A percentile compares a stretch with the other conserved stretches of the same genome.
phyloP scores from a whole-genome alignment of 2,329 filamentous ascomycete species.

The Dissoconium aciculare region DNA sequence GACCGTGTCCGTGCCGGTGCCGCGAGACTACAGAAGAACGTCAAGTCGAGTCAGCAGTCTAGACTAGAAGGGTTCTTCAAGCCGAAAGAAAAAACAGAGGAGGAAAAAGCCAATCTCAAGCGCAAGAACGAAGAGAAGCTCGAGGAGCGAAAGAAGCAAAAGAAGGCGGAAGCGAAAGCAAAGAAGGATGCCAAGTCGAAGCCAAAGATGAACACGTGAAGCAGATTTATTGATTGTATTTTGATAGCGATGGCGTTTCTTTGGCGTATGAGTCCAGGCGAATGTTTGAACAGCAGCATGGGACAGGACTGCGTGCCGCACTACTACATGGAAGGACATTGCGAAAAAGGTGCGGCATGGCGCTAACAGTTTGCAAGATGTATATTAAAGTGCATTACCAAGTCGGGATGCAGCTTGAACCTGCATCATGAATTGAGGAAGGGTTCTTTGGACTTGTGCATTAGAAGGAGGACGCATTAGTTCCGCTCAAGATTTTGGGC shows the following conservation, averaged over 20 bases:
- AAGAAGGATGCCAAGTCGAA: slow-evolving; percentile 86
- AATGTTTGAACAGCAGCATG: no score
- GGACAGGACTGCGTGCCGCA: no score
- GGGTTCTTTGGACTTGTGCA: no score
- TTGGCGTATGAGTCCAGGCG: no score
- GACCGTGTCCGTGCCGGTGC: slow-evolving; percentile 75
- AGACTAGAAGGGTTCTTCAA: slow-evolving; percentile 96
- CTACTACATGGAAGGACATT: no score
- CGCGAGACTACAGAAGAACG: slow-evolving; percentile 67
- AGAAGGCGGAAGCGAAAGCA: slow-evolving; percentile 86
- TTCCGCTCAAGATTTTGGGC: no score
- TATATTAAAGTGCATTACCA: no score
- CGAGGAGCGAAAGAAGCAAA: slow-evolving; percentile 86
- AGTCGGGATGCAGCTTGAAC: no score
- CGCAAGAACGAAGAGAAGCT: slow-evolving; percentile 86
- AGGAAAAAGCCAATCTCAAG: slow-evolving; percentile 72
- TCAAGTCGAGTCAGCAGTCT: slow-evolving; percentile 82
- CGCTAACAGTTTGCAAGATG: no score
- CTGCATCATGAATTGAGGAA: no score
- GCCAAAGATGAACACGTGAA: slow-evolving; percentile 36
- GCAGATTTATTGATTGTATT: slow-evolving; percentile 2
- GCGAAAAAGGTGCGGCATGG: no score
- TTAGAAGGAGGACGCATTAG: no score
- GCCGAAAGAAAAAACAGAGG: slow-evolving; percentile 71
- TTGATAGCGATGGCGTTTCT: slow-evolving; percentile 13